Percentiles rank a stretch among this genome's conserved stretches.
These are phyloP conservation scores for Glomus cerebriforme DNA, from an alignment of 192 early-diverging fungal genomes.

Conservation along the genomic window DNA sequence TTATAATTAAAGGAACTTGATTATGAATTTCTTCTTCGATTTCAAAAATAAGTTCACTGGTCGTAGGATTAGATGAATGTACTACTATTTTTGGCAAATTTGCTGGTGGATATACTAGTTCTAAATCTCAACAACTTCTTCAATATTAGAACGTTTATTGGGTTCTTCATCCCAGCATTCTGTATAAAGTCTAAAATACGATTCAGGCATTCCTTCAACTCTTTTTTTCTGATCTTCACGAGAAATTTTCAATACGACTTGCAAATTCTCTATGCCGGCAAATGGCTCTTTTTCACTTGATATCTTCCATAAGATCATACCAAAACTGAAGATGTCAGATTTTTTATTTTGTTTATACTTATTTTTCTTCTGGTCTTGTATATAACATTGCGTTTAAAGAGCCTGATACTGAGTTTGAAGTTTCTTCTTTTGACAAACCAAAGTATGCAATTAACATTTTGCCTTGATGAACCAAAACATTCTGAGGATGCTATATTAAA, in stretches of 20 bases:
- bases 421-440: not conserved
- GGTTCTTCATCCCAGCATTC: conserved; percentile 43
- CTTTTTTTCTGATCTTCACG: conserved; percentile 36
- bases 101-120: too few relatives aligned
- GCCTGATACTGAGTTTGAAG: too few relatives aligned
- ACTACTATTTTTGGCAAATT: too few relatives aligned
- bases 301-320: conserved; percentile 43
- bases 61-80: too few relatives aligned
- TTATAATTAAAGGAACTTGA: too few relatives aligned
- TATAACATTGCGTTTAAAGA: not conserved
- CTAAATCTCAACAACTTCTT: conserved; percentile 27
- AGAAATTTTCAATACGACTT: conserved; percentile 38
- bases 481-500: conserved; percentile 6
- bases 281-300: conserved; percentile 38
- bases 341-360: not conserved
- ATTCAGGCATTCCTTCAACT: conserved; percentile 38
- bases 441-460: conserved; percentile 6
- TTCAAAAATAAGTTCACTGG: too few relatives aligned
- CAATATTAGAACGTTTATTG: conserved; percentile 31
- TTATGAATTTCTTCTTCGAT: too few relatives aligned
- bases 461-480: not conserved
- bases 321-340: conserved; percentile 43
- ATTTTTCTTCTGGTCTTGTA: too few relatives aligned
- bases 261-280: conserved; percentile 33
- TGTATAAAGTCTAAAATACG: conserved; percentile 38